These are phyloP conservation scores for Senna tora DNA, from an alignment of 306 rosid genomes.

Conservation along the genomic window DNA sequence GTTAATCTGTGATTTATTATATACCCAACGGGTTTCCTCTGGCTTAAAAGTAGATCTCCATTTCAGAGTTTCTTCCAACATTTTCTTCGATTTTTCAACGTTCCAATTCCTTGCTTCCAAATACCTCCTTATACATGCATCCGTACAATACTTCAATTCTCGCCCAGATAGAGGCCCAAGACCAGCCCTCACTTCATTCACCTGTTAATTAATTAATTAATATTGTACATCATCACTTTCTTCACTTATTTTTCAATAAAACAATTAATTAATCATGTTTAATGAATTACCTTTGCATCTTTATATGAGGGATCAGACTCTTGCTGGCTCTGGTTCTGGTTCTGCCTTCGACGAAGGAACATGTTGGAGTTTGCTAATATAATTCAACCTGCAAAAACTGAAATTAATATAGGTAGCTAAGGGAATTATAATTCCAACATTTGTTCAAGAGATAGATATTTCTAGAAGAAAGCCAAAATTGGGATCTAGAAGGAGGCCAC, in stretches of 20 bases:
- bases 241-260: not conserved
- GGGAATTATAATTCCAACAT: no score
- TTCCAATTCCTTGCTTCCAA: constrained; percentile 87
- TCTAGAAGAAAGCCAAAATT: no score
- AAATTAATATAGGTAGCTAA: no score
- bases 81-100: constrained; percentile 77
- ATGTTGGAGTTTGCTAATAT: constrained; percentile 44
- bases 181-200: constrained; percentile 64
- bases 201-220: no score
- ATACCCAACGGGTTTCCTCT: constrained; percentile 96
- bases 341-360: constrained; percentile 64
- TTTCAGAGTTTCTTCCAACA: constrained; percentile 76
- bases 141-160: constrained; percentile 65
- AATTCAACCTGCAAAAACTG: constrained; percentile 48
- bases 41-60: constrained; percentile 89
- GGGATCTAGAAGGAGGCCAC: no score
- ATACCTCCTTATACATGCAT: constrained; percentile 79
- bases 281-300: constrained; percentile 80
- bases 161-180: constrained; percentile 74
- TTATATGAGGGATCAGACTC: constrained; percentile 55
- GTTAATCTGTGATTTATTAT: no score
- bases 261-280: not conserved
- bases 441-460: no score
- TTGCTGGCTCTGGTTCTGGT: constrained; percentile 59
- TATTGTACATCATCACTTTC: not conserved